Percentiles rank a stretch among this genome's conserved stretches.
Evolutionary conservation across 176 grass and related monocot genomes (phyloP).

Genomic region (Oryza rufipogon): DNA sequence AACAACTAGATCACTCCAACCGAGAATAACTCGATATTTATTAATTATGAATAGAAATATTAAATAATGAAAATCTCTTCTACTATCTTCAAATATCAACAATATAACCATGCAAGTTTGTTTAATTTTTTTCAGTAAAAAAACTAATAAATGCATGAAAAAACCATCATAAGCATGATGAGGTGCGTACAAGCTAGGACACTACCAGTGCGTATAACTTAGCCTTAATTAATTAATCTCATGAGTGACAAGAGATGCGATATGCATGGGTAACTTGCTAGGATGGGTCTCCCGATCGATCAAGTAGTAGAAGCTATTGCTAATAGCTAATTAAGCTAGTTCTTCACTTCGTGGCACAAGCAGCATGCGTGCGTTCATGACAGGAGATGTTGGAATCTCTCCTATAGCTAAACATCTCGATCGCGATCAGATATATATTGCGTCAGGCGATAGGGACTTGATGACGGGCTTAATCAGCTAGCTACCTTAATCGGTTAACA

Average conservation of each 20-base stretch:
- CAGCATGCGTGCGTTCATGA: background rate
- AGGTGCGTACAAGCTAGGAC: background rate
- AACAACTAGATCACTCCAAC: too few species aligned
- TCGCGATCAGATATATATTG: too few species aligned
- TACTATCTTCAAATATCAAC: too few species aligned
- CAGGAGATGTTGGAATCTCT: constrained; percentile 33
- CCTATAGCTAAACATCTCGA: too few species aligned
- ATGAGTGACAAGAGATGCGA: background rate
- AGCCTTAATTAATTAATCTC: background rate
- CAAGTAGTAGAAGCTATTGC: background rate
- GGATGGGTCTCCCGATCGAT: constrained; percentile 5
- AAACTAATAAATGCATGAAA: background rate
- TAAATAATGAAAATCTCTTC: too few species aligned
- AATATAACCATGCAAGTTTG: too few species aligned
- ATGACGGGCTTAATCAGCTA: background rate
- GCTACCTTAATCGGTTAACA: background rate
- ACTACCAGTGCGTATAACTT: background rate
- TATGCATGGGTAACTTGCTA: background rate
- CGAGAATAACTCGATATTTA: too few species aligned
- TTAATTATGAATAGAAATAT: too few species aligned
- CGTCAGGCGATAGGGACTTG: constrained; percentile 18
- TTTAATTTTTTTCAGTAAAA: too few species aligned
- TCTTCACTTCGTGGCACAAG: background rate
- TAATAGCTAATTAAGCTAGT: background rate
- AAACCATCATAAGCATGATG: background rate